A percentile compares a stretch with the other conserved stretches of the same genome.
Evolutionary conservation across 129 eudicot genomes (phyloP).

Genomic region (Centrapalus pauciflorus): DNA sequence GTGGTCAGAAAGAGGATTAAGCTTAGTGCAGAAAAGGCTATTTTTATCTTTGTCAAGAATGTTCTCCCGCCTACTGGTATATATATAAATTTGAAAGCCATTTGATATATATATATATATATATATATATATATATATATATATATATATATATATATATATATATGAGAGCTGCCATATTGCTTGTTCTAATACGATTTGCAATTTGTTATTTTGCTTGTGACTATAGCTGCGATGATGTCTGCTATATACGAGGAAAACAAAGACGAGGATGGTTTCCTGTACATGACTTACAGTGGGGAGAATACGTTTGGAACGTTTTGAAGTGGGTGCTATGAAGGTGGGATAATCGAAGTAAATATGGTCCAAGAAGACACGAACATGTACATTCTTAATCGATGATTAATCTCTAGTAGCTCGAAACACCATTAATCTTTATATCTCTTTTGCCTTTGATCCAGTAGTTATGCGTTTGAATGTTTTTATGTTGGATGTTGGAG

Average conservation of each 20-base stretch:
- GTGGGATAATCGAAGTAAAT: slow-evolving; percentile 35
- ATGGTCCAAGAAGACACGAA: slow-evolving; percentile 18
- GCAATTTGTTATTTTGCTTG: neutral
- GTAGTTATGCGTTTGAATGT: too few species aligned
- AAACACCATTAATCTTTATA: neutral
- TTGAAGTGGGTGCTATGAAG: slow-evolving; percentile 27
- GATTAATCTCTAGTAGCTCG: slow-evolving; percentile 9
- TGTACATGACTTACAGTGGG: slow-evolving; percentile 98
- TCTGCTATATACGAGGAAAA: slow-evolving; percentile 91
- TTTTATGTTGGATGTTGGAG: neutral
- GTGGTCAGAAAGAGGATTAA: slow-evolving; percentile 94
- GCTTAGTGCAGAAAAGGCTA: slow-evolving; percentile 97
- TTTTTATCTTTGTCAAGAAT: slow-evolving; percentile 86
- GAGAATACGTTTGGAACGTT: slow-evolving; percentile 81
- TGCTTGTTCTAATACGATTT: neutral
- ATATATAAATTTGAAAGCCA: neutral
- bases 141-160: too few species aligned
- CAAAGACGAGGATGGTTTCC: slow-evolving; percentile 95
- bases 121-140: too few species aligned
- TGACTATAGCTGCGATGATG: slow-evolving; percentile 75
- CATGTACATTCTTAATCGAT: slow-evolving; percentile 39
- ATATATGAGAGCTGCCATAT: too few species aligned
- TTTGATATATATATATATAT: neutral
- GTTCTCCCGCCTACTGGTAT: slow-evolving; percentile 92
- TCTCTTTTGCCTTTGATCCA: neutral